These are phyloP conservation scores for Pythium sukuiense DNA, from an alignment of 352 stramenopile species.

Conservation along the genomic window DNA sequence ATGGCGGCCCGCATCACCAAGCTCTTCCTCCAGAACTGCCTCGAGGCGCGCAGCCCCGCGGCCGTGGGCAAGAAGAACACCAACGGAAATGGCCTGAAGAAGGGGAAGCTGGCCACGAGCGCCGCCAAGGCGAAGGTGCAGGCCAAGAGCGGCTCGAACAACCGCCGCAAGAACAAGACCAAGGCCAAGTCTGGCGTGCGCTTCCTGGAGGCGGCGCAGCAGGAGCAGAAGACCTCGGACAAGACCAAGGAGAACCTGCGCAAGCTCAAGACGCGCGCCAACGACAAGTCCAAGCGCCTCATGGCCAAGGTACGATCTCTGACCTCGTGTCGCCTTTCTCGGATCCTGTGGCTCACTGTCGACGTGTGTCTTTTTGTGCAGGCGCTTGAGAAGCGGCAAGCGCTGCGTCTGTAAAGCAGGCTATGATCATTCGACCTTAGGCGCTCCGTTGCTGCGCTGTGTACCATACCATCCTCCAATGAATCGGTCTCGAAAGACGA, in stretches of 20 bases:
- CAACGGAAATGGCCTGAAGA: constrained; percentile 4
- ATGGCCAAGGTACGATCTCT: constrained; percentile 61
- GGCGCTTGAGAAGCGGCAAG: constrained; percentile 24
- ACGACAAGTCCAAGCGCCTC: constrained; percentile 60
- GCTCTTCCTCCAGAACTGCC: constrained; percentile 69
- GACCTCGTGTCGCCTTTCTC: neutral
- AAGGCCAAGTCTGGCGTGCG: constrained; percentile 36
- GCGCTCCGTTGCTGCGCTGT: neutral
- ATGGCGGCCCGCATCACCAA: constrained; percentile 74
- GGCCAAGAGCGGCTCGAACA: constrained; percentile 15
- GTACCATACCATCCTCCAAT: neutral
- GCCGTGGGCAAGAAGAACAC: constrained; percentile 20
- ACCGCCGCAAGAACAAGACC: constrained; percentile 18
- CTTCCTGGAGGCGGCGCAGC: constrained; percentile 54
- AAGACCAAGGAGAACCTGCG: constrained; percentile 58
- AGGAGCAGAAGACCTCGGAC: constrained; percentile 52
- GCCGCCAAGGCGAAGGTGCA: constrained; percentile 20
- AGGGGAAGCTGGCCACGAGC: constrained; percentile 1
- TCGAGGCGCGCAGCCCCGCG: constrained; percentile 26
- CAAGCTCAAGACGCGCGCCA: constrained; percentile 57
- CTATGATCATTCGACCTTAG: neutral
- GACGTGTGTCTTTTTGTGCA: neutral
- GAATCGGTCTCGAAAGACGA: neutral
- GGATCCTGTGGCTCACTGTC: constrained; percentile 4
- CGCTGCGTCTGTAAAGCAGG: constrained; percentile 11